A percentile compares a stretch with the other conserved stretches of the same genome.
These are phyloP conservation scores for Apostasia ramifera DNA, from an alignment of 106 monocot genomes.

Conservation along the genomic window DNA sequence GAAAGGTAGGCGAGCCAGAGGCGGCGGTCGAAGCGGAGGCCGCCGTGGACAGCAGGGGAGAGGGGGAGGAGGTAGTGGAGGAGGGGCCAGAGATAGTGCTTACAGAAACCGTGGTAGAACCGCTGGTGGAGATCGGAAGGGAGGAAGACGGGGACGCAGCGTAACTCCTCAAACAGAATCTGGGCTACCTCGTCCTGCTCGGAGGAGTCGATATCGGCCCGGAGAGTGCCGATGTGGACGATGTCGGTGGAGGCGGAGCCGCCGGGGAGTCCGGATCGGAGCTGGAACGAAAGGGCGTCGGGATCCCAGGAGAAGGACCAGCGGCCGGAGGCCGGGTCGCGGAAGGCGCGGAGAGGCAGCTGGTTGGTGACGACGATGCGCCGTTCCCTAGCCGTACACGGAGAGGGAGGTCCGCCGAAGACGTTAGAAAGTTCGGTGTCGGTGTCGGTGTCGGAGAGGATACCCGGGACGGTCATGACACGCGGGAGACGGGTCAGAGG, in stretches of 20 bases:
- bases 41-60: slow-evolving; percentile 18
- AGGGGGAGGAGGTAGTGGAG: slow-evolving; percentile 80
- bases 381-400: slow-evolving; percentile 9
- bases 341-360: slow-evolving; percentile 26
- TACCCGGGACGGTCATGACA: background rate
- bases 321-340: slow-evolving; percentile 14
- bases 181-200: slow-evolving; percentile 33
- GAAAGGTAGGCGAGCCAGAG: slow-evolving; percentile 65
- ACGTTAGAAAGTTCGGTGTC: background rate
- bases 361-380: slow-evolving; percentile 55
- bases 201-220: slow-evolving; percentile 29
- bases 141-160: slow-evolving; percentile 67
- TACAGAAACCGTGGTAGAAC: slow-evolving; percentile 88
- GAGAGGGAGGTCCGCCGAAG: background rate
- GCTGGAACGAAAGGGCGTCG: slow-evolving; percentile 56
- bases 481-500: too few species aligned
- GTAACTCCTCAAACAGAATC: slow-evolving; percentile 35
- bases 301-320: slow-evolving; percentile 44
- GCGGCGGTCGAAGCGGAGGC: slow-evolving; percentile 40
- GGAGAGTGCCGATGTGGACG: slow-evolving; percentile 64
- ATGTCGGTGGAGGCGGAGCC: slow-evolving; percentile 10
- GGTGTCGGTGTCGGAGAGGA: background rate
- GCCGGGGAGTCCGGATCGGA: slow-evolving; percentile 51
- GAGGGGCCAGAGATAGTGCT: slow-evolving; percentile 88
- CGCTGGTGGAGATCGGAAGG: slow-evolving; percentile 42